These are phyloP conservation scores for Penicillium macrosclerotiorum DNA, from an alignment of 495 filamentous ascomycete species.

Conservation along the genomic window DNA sequence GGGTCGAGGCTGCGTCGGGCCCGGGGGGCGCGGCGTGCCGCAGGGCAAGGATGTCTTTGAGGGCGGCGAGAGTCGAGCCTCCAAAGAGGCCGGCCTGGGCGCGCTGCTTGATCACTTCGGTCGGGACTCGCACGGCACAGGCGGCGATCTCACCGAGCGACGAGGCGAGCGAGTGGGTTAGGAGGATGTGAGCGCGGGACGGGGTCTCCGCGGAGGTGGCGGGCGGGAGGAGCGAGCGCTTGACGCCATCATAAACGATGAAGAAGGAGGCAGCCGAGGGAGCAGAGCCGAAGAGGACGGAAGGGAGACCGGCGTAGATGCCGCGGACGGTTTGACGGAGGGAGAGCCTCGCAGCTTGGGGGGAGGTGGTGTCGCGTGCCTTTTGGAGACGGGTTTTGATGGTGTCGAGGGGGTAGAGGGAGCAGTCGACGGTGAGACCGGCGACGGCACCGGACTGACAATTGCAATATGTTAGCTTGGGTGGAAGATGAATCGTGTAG, in stretches of 20 bases:
- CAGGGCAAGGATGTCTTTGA: constrained; percentile 66
- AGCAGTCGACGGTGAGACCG: constrained; percentile 86
- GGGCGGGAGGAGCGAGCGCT: constrained; percentile 51
- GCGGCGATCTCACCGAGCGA: constrained; percentile 87
- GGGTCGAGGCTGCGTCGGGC: constrained; percentile 25
- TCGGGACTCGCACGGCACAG: constrained; percentile 89
- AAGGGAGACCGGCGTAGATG: constrained; percentile 64
- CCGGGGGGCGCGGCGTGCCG: constrained; percentile 27
- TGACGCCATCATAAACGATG: constrained; percentile 88
- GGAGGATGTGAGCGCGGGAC: constrained; percentile 35
- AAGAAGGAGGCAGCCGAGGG: constrained; percentile 98
- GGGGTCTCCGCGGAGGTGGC: constrained; percentile 16
- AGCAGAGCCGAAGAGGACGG: constrained; percentile 73
- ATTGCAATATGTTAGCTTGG: no score
- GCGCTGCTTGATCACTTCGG: constrained; percentile 95
- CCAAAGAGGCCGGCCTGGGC: constrained; percentile 79
- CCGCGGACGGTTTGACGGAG: constrained; percentile 64
- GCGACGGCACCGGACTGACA: constrained; percentile 76
- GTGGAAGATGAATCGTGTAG: no score
- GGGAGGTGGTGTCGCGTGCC: constrained; percentile 65
- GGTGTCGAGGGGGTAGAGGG: constrained; percentile 88
- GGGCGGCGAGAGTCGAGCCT: constrained; percentile 48
- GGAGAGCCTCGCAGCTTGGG: constrained; percentile 44
- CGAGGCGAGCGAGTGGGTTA: constrained; percentile 83
- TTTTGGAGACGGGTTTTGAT: constrained; percentile 94